Conservation (phyloP, 176 grass and related monocot species). For the Stipa capillata region DNA sequence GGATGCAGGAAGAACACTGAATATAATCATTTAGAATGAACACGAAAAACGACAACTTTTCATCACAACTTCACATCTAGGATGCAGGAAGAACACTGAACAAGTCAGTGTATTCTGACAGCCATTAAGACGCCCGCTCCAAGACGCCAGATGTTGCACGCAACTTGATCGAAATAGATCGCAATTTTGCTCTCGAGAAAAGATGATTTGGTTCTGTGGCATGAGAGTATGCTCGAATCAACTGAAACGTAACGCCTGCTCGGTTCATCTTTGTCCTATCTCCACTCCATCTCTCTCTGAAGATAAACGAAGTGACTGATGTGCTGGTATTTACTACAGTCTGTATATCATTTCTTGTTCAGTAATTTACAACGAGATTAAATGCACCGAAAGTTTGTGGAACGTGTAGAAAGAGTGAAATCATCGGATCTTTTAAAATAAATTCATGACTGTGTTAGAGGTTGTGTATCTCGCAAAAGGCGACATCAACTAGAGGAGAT, state of each 20-base stretch:
- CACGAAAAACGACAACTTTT: neutral
- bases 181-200: neutral
- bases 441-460: no score
- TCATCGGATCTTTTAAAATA: no score
- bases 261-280: neutral
- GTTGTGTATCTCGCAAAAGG: no score
- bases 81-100: neutral
- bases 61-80: neutral
- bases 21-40: no score
- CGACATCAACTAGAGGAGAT: no score
- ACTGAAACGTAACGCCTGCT: neutral
- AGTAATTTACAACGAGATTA: neutral
- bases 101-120: neutral
- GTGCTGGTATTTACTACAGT: neutral
- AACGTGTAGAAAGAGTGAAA: no score
- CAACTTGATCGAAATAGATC: no score
- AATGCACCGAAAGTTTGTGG: neutral
- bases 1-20: neutral
- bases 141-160: neutral
- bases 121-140: neutral
- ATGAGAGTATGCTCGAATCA: neutral
- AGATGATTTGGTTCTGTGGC: neutral
- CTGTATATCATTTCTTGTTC: neutral
- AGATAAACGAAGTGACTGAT: neutral
- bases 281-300: neutral